These are phyloP conservation scores for Curvularia sp. DNA, from an alignment of 2,329 filamentous ascomycete genomes.

Conservation along the genomic window DNA sequence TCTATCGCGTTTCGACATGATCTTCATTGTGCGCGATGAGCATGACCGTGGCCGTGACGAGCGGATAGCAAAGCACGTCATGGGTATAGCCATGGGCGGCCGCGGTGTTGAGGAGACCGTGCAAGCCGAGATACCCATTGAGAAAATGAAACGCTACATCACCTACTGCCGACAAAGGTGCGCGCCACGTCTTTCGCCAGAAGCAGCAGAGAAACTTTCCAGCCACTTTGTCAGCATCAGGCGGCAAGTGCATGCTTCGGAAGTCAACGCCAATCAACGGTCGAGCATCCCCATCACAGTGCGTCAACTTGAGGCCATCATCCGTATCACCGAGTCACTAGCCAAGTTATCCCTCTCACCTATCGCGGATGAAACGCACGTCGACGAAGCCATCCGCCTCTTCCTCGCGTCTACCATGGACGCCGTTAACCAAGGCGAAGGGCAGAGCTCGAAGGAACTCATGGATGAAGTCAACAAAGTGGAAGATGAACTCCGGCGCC, in stretches of 20 bases:
- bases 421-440: conserved; percentile 88
- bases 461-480: conserved; percentile 88
- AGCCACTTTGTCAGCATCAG: conserved; percentile 97
- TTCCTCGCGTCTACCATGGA: conserved; percentile 99
- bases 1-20: conserved; percentile 98
- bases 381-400: conserved; percentile 95
- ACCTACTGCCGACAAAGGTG: conserved; percentile 96
- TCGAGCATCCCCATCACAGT: conserved; percentile 97
- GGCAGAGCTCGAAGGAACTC: conserved; percentile 79
- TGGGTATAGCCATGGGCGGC: conserved; percentile 95
- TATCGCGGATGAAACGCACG: conserved; percentile 86
- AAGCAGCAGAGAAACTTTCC: conserved; percentile 93
- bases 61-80: conserved; percentile 93
- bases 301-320: conserved; percentile 94
- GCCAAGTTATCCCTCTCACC: conserved; percentile 89
- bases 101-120: conserved; percentile 80
- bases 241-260: conserved; percentile 88
- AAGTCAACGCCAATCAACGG: conserved; percentile 86
- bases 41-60: conserved; percentile 91
- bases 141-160: conserved; percentile 97
- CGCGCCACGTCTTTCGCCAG: conserved; percentile 85
- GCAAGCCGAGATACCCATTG: conserved; percentile 88
- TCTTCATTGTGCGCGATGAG: conserved; percentile 97
- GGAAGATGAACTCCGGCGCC: conserved; percentile 85
- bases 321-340: conserved; percentile 94